Base-by-base conservation (phyloP, 2,329 filamentous ascomycete genomes). In the Lizonia empirigonia region DNA sequence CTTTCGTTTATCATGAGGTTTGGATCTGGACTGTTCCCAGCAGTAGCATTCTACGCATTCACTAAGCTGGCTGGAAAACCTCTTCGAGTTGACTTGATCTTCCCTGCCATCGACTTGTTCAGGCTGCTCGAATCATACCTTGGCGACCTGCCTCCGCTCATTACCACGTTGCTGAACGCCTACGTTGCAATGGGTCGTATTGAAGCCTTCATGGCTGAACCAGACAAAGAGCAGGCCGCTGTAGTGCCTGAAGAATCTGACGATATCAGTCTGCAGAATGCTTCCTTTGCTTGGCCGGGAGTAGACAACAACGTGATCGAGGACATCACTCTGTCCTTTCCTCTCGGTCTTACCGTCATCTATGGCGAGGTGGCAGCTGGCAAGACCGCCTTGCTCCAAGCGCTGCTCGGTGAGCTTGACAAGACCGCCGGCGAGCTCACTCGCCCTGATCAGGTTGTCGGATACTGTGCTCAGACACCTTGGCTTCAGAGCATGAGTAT, bases 181-280 rank as follows among this genome's bases (percentile, higher is more conserved):
- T 86, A 83, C n/a, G 87, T 96, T 15, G 88, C 91, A 0, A 84
- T 96, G 56, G 84, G 83, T 7, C 86, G 91, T 58, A 90, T 96
- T 16, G 89, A 96, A 63, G 81, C 83, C 18, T 96, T 95, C 74
- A 95, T 96, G 90, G 77, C 79, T 0, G 91, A 96, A 70, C 90
- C 90, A 0, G 85, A 96, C 64, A 90, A 91, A 60, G 82, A 84
- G 23, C 78, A 82, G 22, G 70, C 71, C 3, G 75, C 77, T 3
- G 68, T 73, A 15, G 67, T 67, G 2, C 62, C 68, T 10, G 73
- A 67, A 36, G 73, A 70, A 37, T 68, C 67, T 20, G 66, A 69
- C 3, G 57, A 67, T 23, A 66, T 82, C 1, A 64, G 80, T 32
- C 77, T 95, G 37, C 75, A 80, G 2, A 74, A 83, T 22, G 89